Conservation (phyloP, 2,329 filamentous ascomycete genomes). For the Trichophyton schoenleinii region DNA sequence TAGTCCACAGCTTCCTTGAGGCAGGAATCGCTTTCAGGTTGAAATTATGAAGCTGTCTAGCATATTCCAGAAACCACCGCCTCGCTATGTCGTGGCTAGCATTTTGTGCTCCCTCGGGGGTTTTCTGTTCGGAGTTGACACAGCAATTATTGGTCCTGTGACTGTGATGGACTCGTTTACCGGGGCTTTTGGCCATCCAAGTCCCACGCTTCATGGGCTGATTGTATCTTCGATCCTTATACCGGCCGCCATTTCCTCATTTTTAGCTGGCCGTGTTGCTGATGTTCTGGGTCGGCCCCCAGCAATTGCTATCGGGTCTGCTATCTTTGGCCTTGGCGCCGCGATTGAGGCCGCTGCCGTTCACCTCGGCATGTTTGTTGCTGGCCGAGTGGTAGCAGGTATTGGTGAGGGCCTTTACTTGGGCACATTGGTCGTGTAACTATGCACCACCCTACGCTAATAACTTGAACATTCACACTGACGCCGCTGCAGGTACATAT, state of each 20-base stretch:
- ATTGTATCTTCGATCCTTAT: conserved; percentile 45
- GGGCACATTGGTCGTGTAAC: conserved; percentile 41
- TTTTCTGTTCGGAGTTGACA: conserved; percentile 22
- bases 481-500: conserved; percentile 36
- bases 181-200: conserved; percentile 35
- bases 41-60: background rate
- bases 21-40: background rate
- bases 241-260: conserved; percentile 40
- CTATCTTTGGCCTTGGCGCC: conserved; percentile 44
- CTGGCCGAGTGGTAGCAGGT: conserved; percentile 44
- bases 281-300: conserved; percentile 40
- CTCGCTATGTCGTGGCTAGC: background rate
- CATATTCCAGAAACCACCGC: background rate
- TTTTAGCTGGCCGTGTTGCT: conserved; percentile 42
- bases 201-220: conserved; percentile 40
- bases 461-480: background rate
- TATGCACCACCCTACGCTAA: conserved; percentile 9
- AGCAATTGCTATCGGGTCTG: conserved; percentile 38
- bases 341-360: conserved; percentile 40
- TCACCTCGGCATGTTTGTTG: conserved; percentile 41
- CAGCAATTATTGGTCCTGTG: conserved; percentile 43
- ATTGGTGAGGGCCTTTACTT: conserved; percentile 48
- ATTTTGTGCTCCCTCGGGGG: background rate
- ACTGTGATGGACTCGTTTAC: conserved; percentile 42
- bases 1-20: background rate